phyloP scores from a whole-genome alignment of 495 filamentous ascomycete genomes.

The Penicillium daleae region DNA sequence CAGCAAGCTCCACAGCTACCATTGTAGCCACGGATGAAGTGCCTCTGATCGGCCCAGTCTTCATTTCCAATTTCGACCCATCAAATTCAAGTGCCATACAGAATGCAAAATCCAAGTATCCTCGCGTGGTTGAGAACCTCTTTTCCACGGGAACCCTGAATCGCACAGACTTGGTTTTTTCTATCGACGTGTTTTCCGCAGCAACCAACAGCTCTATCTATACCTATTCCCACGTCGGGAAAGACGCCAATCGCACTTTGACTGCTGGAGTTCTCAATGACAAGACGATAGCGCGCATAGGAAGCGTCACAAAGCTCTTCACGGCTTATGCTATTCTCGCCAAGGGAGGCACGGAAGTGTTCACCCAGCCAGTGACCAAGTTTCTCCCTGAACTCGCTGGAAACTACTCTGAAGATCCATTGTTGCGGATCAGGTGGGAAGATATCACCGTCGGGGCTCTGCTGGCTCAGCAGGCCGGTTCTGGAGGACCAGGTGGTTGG shows the following conservation, averaged over 20 bases:
- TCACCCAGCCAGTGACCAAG: slow-evolving; percentile 50
- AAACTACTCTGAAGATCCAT: not conserved
- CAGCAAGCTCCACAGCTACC: slow-evolving; percentile 1
- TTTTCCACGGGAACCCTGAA: slow-evolving; percentile 11
- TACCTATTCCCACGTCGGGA: slow-evolving; percentile 17
- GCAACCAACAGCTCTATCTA: slow-evolving; percentile 18
- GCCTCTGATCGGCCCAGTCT: slow-evolving; percentile 16
- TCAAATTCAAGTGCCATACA: slow-evolving; percentile 10
- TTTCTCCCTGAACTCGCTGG: slow-evolving; percentile 55
- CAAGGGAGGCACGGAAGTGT: slow-evolving; percentile 50
- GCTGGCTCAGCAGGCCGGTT: not conserved
- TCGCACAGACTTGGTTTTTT: slow-evolving; percentile 13
- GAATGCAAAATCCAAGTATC: not conserved
- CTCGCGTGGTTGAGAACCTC: not conserved
- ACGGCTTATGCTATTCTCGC: slow-evolving; percentile 50
- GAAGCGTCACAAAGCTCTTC: slow-evolving; percentile 53
- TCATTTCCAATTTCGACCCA: slow-evolving; percentile 21
- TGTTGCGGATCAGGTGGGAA: not conserved
- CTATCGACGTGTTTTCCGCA: slow-evolving; percentile 18
- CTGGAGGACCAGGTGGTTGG: not conserved
- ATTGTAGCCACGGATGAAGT: slow-evolving; percentile 20
- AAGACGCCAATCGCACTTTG: not conserved
- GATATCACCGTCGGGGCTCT: slow-evolving; percentile 6
- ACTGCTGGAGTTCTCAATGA: slow-evolving; percentile 22
- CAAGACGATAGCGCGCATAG: slow-evolving; percentile 51